Conservation (phyloP, 352 stramenopile genomes). For the Pythium rishiriense region DNA sequence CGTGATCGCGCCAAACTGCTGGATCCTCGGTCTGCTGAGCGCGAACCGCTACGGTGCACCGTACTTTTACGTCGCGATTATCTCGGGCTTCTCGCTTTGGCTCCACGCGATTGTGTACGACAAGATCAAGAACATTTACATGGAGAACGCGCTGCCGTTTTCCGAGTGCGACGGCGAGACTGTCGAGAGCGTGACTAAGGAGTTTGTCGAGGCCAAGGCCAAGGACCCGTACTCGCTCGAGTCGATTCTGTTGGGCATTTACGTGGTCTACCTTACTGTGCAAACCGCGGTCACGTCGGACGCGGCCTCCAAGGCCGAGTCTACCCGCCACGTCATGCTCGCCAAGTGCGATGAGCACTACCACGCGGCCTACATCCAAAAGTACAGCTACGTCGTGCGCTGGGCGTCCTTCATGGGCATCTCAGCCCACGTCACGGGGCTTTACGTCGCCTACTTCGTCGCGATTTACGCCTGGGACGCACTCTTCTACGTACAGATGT, state of each 20-base stretch:
- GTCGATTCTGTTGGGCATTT: conserved; percentile 73
- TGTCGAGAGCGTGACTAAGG: conserved; percentile 72
- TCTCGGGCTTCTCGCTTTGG: conserved; percentile 73
- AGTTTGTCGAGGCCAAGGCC: conserved; percentile 60
- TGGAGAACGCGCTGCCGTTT: conserved; percentile 78
- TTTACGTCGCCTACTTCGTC: conserved; percentile 71
- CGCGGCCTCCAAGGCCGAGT: conserved; percentile 57
- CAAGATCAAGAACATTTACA: conserved; percentile 89
- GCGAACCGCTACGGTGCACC: conserved; percentile 52
- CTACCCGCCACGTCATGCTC: conserved; percentile 54
- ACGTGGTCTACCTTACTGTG: conserved; percentile 70
- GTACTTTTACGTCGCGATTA: conserved; percentile 55
- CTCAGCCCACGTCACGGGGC: conserved; percentile 65
- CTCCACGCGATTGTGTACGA: conserved; percentile 83
- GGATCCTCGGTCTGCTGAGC: conserved; percentile 55
- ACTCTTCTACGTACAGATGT: conserved; percentile 78
- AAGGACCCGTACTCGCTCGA: conserved; percentile 67
- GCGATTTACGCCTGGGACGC: conserved; percentile 76
- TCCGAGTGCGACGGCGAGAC: conserved; percentile 82
- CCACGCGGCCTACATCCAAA: conserved; percentile 53
- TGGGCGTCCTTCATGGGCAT: conserved; percentile 83
- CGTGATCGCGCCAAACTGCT: conserved; percentile 76
- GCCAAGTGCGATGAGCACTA: conserved; percentile 67
- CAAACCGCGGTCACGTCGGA: conserved; percentile 71
- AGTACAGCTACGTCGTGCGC: conserved; percentile 61